phyloP scores from a whole-genome alignment of 2,329 filamentous ascomycete genomes.

The Phialophora tarda region DNA sequence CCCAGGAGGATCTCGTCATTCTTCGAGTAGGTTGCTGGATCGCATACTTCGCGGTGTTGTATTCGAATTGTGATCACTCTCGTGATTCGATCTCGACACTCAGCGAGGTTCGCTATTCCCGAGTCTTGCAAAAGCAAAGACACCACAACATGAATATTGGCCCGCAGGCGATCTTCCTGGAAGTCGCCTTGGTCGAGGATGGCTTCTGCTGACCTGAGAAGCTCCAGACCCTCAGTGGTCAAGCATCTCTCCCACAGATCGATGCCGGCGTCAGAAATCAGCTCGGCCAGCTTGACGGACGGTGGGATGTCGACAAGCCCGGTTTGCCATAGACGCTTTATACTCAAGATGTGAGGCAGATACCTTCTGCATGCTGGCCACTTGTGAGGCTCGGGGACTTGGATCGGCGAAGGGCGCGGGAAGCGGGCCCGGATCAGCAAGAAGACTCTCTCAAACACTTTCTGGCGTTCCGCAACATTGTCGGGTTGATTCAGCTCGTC shows the following conservation, averaged over 20 bases:
- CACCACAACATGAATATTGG: conserved; percentile 6
- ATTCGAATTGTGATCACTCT: neutral
- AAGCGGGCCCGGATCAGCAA: neutral
- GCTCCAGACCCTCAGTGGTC: conserved; percentile 3
- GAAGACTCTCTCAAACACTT: neutral
- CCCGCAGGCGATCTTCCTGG: conserved; percentile 1
- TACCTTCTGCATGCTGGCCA: conserved; percentile 1
- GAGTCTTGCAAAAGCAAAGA: conserved; percentile 4
- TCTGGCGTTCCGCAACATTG: neutral
- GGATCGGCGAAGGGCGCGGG: conserved; percentile 6
- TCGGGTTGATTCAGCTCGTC: conserved; percentile 2
- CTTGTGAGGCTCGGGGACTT: neutral
- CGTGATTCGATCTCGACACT: neutral
- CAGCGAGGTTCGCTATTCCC: neutral
- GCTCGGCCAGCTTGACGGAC: conserved; percentile 10
- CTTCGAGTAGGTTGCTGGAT: neutral
- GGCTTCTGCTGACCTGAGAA: conserved; percentile 1
- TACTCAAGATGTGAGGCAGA: conserved; percentile 3
- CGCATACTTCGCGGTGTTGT: neutral
- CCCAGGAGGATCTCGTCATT: conserved; percentile 6
- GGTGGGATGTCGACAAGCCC: neutral
- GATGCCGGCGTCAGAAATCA: conserved; percentile 13
- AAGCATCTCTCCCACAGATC: conserved; percentile 10
- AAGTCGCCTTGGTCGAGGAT: conserved; percentile 3
- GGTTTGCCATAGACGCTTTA: neutral